Base-by-base conservation (phyloP, 768 basidiomycete species). In the Leccinum sublutescens region DNA sequence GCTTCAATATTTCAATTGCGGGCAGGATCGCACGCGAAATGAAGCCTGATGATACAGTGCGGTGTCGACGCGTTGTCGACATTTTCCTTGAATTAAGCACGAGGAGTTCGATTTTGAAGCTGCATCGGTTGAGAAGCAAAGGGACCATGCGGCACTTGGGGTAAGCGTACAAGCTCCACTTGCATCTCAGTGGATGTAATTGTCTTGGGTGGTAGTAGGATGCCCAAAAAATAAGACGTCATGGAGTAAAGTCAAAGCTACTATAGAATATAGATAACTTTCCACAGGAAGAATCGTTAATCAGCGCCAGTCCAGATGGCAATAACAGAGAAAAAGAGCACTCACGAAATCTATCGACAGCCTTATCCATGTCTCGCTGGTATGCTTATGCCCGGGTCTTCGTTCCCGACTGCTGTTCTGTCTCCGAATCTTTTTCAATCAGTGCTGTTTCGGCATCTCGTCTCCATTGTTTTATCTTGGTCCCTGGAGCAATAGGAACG, bases 401-500 rank as follows among this genome's bases (percentile, higher is more conserved):
- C 8, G 11, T 27, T 52, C 48, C 55, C 10, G 14, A 6, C 21
- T 25, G 51, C 8, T 52, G n/a, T 14, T 33, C 36, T 21, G 19
- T 15, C 10, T 45, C 57, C n/a, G 43, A 54, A 7, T 19, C 25
- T 7, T 7, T 58, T 27, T 55, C 54, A 1, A 53, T 38, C 9
- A 48, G 12, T 25, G 38, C 19, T 48, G 23, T 36, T 31, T 65
- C 68, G 0, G 62, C 61, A 7, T 71, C 49, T 55, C 66, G 62
- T 56, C 69, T 59, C 68, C 69, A 69, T 21, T 68, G 64, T 38
- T 64, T 68, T 3, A 71, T 55, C 52, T 66, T 66, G 9, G 63
- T 70, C 27, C 68, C 70, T 14, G 64, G 62, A 14, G 66, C 14
- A n/a, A 71, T 27, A 15, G 70, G 70, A 21, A 65, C 60, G 27